Evolutionary conservation across 2,329 filamentous ascomycete species (phyloP).

Genomic region (Paracoccidioides lutzii): DNA sequence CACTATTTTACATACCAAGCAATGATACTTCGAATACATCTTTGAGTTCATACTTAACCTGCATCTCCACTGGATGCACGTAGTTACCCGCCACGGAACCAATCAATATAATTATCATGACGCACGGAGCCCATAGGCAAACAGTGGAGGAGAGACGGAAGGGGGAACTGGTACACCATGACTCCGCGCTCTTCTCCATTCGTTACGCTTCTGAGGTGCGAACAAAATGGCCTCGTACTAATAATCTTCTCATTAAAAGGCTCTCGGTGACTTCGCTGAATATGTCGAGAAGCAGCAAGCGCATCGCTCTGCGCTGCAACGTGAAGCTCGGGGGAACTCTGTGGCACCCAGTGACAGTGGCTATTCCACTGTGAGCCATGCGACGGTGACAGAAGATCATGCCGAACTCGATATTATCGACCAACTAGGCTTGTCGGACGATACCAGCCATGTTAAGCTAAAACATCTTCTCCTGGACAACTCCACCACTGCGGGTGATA

Average conservation of each 20-base stretch:
- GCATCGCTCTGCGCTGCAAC: slow-evolving; percentile 28
- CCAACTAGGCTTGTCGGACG: slow-evolving; percentile 60
- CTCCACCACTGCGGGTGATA: slow-evolving; percentile 43
- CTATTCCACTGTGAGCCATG: slow-evolving; percentile 25
- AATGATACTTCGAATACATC: slow-evolving; percentile 11
- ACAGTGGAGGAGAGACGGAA: slow-evolving; percentile 67
- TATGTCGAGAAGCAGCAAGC: slow-evolving; percentile 93
- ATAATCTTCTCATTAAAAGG: slow-evolving; percentile 31
- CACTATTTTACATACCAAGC: background rate
- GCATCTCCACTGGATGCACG: background rate
- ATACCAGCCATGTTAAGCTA: slow-evolving; percentile 45
- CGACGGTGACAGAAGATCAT: slow-evolving; percentile 48
- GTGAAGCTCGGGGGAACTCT: slow-evolving; percentile 14
- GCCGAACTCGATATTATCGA: slow-evolving; percentile 87
- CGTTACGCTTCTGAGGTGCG: background rate
- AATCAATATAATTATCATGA: slow-evolving; percentile 20
- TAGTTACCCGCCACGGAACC: background rate
- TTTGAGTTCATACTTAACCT: background rate
- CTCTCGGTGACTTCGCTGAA: slow-evolving; percentile 90
- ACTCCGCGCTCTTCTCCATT: background rate
- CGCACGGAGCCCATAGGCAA: slow-evolving; percentile 40
- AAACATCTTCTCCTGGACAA: slow-evolving; percentile 60
- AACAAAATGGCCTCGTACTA: background rate
- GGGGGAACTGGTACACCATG: slow-evolving; percentile 60
- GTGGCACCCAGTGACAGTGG: slow-evolving; percentile 30